Evolutionary conservation across 306 rosid species (phyloP).

Genomic region (Medicago lupulina): DNA sequence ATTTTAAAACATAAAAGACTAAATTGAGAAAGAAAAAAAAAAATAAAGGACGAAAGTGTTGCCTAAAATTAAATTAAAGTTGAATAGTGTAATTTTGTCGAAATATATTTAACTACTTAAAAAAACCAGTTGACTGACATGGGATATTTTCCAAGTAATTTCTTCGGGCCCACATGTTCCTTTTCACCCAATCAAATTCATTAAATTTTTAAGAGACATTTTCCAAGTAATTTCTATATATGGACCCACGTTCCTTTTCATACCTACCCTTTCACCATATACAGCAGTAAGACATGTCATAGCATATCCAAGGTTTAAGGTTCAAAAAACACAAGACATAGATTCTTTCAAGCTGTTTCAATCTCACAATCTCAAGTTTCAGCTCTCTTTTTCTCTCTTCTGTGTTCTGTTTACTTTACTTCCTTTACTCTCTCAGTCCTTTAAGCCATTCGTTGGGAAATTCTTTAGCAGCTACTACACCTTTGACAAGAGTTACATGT

Average conservation of each 20-base stretch:
- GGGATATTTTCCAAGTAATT: too few relatives aligned
- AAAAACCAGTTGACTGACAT: too few relatives aligned
- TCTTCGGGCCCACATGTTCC: too few relatives aligned
- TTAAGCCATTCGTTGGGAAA: slow-evolving; percentile 46
- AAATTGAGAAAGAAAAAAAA: too few relatives aligned
- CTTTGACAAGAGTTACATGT: slow-evolving; percentile 61
- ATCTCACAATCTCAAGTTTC: slow-evolving; percentile 31
- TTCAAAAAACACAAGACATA: background rate
- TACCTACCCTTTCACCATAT: background rate
- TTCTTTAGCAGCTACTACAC: slow-evolving; percentile 27
- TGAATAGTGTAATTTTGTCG: too few relatives aligned
- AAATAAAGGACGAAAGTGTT: too few relatives aligned
- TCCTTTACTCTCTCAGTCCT: slow-evolving; percentile 44
- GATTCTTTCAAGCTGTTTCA: background rate
- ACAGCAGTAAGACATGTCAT: background rate
- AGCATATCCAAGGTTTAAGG: background rate
- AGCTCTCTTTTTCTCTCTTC: slow-evolving; percentile 50
- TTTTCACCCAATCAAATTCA: too few relatives aligned
- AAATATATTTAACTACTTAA: too few relatives aligned
- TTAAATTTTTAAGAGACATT: background rate
- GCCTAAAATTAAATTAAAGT: too few relatives aligned
- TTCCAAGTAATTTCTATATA: background rate
- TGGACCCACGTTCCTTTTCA: background rate
- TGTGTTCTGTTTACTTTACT: slow-evolving; percentile 37
- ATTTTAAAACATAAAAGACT: too few relatives aligned